These are phyloP conservation scores for Sugiyamaella lignohabitans DNA, from an alignment of 805 yeast genomes.

Conservation along the genomic window DNA sequence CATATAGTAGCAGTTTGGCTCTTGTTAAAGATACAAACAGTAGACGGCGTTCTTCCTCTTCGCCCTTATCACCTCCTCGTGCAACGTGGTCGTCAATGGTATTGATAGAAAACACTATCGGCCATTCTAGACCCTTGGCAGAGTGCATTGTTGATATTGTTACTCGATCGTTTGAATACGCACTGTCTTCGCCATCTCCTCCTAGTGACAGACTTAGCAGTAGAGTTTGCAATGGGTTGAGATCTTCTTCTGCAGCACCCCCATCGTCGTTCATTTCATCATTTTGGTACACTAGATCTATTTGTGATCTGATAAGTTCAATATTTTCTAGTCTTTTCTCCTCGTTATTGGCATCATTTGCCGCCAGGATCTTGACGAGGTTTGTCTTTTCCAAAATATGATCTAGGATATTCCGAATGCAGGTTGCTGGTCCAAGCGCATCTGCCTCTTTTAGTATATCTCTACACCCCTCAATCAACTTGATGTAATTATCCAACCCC, in stretches of 20 bases:
- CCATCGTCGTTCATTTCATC: slow-evolving; percentile 4
- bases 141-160: slow-evolving; percentile 81
- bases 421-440: neutral
- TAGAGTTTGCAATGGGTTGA: slow-evolving; percentile 14
- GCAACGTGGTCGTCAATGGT: slow-evolving; percentile 4
- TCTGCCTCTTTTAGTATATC: neutral
- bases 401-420: neutral
- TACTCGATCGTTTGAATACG: slow-evolving; percentile 25
- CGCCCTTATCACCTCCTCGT: slow-evolving; percentile 3
- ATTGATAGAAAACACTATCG: slow-evolving; percentile 77
- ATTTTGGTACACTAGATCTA: neutral
- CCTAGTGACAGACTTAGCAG: slow-evolving; percentile 20
- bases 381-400: slow-evolving; percentile 7
- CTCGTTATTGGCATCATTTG: neutral
- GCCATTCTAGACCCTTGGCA: slow-evolving; percentile 94
- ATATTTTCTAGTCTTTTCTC: slow-evolving; percentile 9
- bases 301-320: neutral
- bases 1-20: slow-evolving; percentile 51
- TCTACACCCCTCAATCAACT: slow-evolving; percentile 8
- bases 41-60: slow-evolving; percentile 68
- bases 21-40: slow-evolving; percentile 86
- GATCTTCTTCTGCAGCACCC: neutral
- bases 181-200: slow-evolving; percentile 8
- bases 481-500: slow-evolving; percentile 3
- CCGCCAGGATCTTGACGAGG: slow-evolving; percentile 4